Percentiles rank a stretch among this genome's conserved stretches.
Conservation (phyloP, 1,284 basidiomycete genomes). For the Ceratobasidium sp. region DNA sequence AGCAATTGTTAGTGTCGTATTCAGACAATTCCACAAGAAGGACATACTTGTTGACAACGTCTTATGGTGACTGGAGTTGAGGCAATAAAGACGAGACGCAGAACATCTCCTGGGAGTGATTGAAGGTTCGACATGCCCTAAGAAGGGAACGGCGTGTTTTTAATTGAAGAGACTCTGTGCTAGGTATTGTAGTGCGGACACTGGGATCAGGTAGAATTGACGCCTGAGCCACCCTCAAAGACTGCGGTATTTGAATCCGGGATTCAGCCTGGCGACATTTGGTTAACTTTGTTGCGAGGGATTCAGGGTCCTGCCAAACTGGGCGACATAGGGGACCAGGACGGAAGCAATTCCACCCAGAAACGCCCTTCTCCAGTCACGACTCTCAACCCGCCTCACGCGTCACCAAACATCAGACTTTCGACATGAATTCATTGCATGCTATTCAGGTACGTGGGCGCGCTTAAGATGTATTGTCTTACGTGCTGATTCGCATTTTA, state of each 20-base stretch:
- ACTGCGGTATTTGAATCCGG: background rate
- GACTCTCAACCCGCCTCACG: constrained; percentile 39
- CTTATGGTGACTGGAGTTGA: background rate
- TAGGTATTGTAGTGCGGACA: no score
- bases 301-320: constrained; percentile 34
- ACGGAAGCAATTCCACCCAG: constrained; percentile 41
- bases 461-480: background rate
- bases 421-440: constrained; percentile 53
- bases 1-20: background rate
- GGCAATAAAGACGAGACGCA: background rate
- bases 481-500: constrained; percentile 49
- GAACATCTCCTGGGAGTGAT: no score
- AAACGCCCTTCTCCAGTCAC: constrained; percentile 44
- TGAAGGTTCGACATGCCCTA: no score
- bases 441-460: constrained; percentile 54
- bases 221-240: background rate
- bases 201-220: no score
- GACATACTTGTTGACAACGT: background rate
- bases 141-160: no score
- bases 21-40: background rate
- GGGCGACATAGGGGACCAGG: constrained; percentile 34
- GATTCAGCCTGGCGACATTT: constrained; percentile 7
- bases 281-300: constrained; percentile 17
- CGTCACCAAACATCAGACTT: constrained; percentile 26
- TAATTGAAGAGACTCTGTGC: no score